A percentile compares a stretch with the other conserved stretches of the same genome.
phyloP scores from a whole-genome alignment of 208 protist species.

The Leishmania aethiopica region DNA sequence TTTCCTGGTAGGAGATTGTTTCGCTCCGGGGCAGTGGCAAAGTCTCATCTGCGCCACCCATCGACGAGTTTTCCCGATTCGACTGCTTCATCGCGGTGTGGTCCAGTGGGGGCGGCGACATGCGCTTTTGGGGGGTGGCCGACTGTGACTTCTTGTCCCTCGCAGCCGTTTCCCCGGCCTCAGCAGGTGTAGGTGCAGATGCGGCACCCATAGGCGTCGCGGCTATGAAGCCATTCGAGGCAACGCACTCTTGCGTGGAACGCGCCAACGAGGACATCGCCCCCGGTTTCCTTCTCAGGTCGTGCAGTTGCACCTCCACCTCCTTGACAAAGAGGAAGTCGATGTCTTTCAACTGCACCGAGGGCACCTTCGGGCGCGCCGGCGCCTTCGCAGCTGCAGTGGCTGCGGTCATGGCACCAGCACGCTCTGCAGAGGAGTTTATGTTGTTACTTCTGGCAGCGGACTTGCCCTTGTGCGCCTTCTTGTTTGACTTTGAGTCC shows the following conservation, averaged over 20 bases:
- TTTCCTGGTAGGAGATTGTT: constrained; percentile 16
- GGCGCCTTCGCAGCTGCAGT: neutral
- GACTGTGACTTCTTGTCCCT: neutral
- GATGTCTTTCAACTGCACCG: constrained; percentile 25
- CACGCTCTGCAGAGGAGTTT: neutral
- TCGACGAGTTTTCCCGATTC: neutral
- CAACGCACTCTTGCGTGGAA: too few relatives aligned
- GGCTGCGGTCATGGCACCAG: neutral
- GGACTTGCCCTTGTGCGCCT: neutral
- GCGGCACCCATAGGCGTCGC: neutral
- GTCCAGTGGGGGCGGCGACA: neutral
- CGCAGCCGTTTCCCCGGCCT: neutral
- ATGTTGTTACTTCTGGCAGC: neutral
- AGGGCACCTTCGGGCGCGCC: too few relatives aligned
- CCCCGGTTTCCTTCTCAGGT: constrained; percentile 5
- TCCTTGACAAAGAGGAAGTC: constrained; percentile 53
- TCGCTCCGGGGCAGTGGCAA: neutral
- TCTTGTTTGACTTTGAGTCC: neutral
- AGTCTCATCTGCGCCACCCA: too few relatives aligned
- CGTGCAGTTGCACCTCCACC: constrained; percentile 33
- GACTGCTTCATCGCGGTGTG: constrained; percentile 1
- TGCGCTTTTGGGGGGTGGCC: neutral
- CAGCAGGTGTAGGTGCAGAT: neutral
- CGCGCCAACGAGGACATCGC: neutral
- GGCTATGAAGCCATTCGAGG: neutral